phyloP scores from a whole-genome alignment of 805 yeast species.

The Wickerhamiella spandovensis region DNA sequence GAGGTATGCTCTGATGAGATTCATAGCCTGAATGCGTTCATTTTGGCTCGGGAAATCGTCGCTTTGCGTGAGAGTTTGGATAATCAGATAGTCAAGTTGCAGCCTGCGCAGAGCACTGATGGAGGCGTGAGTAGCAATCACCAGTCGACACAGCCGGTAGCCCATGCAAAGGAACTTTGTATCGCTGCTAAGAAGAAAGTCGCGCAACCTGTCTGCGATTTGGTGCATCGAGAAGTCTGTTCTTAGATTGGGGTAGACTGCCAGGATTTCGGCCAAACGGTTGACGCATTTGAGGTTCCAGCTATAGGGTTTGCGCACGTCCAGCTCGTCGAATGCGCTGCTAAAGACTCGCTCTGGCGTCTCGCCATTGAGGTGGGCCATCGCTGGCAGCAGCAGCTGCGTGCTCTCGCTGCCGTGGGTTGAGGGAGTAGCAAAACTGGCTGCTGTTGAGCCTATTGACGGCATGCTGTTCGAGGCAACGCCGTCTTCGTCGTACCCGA shows the following conservation, averaged over 20 bases:
- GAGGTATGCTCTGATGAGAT: conserved; percentile 49
- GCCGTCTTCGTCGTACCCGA: conserved; percentile 26
- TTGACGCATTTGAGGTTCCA: conserved; percentile 5
- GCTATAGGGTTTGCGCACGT: conserved; percentile 5
- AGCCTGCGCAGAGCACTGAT: conserved; percentile 41
- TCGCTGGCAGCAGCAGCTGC: not conserved
- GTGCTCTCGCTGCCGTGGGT: not conserved
- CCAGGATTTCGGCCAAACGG: conserved; percentile 9
- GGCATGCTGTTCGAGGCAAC: conserved; percentile 32
- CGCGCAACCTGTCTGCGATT: conserved; percentile 36
- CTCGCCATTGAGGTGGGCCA: not conserved
- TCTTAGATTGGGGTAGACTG: conserved; percentile 9
- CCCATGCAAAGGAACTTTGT: conserved; percentile 63
- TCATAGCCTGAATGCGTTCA: conserved; percentile 69
- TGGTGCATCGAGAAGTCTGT: conserved; percentile 17
- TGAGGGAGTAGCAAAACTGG: not conserved
- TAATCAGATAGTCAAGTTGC: conserved; percentile 43
- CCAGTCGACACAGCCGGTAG: conserved; percentile 55
- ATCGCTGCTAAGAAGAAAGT: conserved; percentile 42
- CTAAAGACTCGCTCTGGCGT: not conserved
- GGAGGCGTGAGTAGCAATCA: conserved; percentile 42
- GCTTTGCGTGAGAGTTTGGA: conserved; percentile 51
- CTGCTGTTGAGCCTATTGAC: not conserved
- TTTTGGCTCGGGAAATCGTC: conserved; percentile 30
- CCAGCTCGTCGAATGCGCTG: conserved; percentile 9